phyloP scores from a whole-genome alignment of 129 eudicot genomes.

The Logfia minima region DNA sequence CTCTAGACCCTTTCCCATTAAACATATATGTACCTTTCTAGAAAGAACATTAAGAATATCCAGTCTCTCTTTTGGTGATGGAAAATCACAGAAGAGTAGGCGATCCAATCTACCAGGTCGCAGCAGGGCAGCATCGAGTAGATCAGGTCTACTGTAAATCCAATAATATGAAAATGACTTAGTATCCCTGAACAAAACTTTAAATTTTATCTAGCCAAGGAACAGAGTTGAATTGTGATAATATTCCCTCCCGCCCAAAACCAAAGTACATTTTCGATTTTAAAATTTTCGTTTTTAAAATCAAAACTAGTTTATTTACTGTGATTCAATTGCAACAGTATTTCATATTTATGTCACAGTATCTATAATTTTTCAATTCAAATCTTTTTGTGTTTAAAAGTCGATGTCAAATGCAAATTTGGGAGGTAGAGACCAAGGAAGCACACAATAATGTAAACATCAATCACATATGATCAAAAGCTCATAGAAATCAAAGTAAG shows the following conservation, averaged over 20 bases:
- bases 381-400: background rate
- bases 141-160: slow-evolving; percentile 84
- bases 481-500: background rate
- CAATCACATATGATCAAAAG: slow-evolving; percentile 8
- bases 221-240: background rate
- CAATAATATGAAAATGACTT: background rate
- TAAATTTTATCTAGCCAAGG: background rate
- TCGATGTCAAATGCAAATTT: background rate
- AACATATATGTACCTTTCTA: slow-evolving; percentile 52
- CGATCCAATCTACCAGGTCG: slow-evolving; percentile 96
- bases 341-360: too few relatives aligned
- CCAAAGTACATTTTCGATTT: background rate
- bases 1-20: background rate
- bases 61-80: slow-evolving; percentile 67
- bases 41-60: slow-evolving; percentile 91
- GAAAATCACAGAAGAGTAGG: slow-evolving; percentile 91
- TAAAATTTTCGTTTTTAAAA: too few relatives aligned
- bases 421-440: background rate
- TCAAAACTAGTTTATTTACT: too few relatives aligned
- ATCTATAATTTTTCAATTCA: background rate
- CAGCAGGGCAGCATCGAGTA: slow-evolving; percentile 93
- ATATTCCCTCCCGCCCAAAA: background rate
- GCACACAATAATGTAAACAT: background rate
- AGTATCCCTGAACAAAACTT: background rate
- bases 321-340: too few relatives aligned